These are phyloP conservation scores for Margaritispora aquatica DNA, from an alignment of 495 filamentous ascomycete species.

Conservation along the genomic window DNA sequence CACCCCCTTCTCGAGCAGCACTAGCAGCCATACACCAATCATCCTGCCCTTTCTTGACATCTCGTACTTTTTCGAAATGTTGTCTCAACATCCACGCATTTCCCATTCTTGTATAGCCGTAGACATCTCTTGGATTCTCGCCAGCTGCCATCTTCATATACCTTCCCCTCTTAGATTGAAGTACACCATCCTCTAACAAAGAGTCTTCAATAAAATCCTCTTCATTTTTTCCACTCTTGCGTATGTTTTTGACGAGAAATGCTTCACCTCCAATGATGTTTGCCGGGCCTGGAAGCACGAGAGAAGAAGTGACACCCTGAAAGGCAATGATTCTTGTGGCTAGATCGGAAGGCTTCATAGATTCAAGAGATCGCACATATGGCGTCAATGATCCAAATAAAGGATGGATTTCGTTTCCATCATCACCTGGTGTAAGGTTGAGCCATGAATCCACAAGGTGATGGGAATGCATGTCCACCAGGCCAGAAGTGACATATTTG, in stretches of 20 bases:
- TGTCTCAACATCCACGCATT: constrained; percentile 59
- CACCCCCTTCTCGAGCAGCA: constrained; percentile 24
- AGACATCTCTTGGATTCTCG: constrained; percentile 54
- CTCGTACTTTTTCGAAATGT: constrained; percentile 50
- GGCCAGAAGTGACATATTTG: constrained; percentile 51
- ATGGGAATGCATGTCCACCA: constrained; percentile 66
- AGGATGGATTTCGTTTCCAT: constrained; percentile 44
- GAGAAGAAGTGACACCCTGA: constrained; percentile 57
- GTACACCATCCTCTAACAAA: constrained; percentile 37
- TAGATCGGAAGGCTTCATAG: constrained; percentile 43
- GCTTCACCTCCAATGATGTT: constrained; percentile 67
- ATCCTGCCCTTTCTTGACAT: constrained; percentile 45
- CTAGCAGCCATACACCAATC: constrained; percentile 53
- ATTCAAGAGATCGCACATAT: constrained; percentile 50
- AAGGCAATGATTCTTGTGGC: constrained; percentile 56
- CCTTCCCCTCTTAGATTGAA: constrained; percentile 31
- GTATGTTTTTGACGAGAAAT: constrained; percentile 55
- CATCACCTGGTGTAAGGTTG: constrained; percentile 32
- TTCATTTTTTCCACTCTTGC: constrained; percentile 38
- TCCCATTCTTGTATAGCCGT: constrained; percentile 46
- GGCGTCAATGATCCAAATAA: constrained; percentile 43
- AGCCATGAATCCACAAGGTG: constrained; percentile 38
- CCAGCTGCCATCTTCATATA: constrained; percentile 72
- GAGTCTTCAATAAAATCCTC: constrained; percentile 45
- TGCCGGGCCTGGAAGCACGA: constrained; percentile 55